These are phyloP conservation scores for Phytophthora macrochlamydospora DNA, from an alignment of 352 stramenopile species.

Conservation along the genomic window DNA sequence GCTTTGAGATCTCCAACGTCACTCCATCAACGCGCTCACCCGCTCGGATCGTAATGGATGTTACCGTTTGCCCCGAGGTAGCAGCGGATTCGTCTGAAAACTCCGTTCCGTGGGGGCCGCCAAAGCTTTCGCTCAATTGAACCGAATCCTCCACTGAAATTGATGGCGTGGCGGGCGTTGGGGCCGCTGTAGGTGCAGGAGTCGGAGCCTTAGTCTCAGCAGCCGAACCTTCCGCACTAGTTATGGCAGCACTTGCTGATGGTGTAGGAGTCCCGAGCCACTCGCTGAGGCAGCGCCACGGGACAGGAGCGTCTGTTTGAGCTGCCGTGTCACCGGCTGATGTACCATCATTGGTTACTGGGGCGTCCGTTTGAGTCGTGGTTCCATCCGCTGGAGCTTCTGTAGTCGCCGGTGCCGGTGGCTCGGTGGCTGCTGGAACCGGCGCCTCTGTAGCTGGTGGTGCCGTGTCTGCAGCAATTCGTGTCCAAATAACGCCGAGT, in stretches of 20 bases:
- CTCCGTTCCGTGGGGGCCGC: conserved; percentile 42
- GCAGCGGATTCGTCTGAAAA: conserved; percentile 41
- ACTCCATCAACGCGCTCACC: conserved; percentile 41
- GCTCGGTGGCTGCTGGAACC: too few species aligned
- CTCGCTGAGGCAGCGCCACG: not conserved
- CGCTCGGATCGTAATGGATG: conserved; percentile 40
- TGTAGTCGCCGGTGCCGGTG: too few species aligned
- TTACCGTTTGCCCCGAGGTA: conserved; percentile 29
- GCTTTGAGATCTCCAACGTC: conserved; percentile 35
- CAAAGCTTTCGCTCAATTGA: conserved; percentile 39
- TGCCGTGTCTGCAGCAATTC: conserved; percentile 4
- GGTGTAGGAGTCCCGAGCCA: too few species aligned
- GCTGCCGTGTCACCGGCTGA: conserved; percentile 2
- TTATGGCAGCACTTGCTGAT: too few species aligned
- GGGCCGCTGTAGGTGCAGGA: too few species aligned
- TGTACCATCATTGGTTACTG: too few species aligned
- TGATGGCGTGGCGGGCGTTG: too few species aligned
- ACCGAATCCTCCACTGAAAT: conserved; percentile 11
- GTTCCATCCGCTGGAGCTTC: too few species aligned
- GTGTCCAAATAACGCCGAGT: conserved; percentile 22
- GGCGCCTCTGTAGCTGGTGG: too few species aligned
- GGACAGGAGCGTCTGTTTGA: conserved; percentile 12
- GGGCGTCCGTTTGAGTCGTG: too few species aligned
- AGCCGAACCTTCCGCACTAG: too few species aligned
- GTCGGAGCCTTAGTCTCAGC: too few species aligned